A percentile compares a stretch with the other conserved stretches of the same genome.
Conservation (phyloP, 768 basidiomycete species). For the Hericium coralloides region DNA sequence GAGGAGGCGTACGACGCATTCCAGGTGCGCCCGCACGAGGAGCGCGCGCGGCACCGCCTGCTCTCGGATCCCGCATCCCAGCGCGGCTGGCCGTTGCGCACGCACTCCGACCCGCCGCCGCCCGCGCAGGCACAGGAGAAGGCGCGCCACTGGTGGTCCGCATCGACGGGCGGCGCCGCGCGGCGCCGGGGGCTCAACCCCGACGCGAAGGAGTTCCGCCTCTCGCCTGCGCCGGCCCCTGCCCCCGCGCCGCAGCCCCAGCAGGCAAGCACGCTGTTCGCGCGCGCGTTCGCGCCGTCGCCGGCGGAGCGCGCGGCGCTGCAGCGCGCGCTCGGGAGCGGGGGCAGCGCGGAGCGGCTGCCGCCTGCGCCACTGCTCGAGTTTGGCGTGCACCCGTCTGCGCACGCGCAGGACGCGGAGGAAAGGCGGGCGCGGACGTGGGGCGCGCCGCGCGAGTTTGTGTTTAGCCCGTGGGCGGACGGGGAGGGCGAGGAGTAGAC, state of each 20-base stretch:
- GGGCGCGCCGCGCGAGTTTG: conserved; percentile 48
- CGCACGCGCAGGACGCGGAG: conserved; percentile 5
- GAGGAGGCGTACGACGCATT: conserved; percentile 38
- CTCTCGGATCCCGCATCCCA: conserved; percentile 18
- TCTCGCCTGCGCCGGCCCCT: conserved; percentile 25
- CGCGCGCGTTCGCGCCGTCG: conserved; percentile 84
- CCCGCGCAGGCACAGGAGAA: conserved; percentile 4
- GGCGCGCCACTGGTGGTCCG: conserved; percentile 1
- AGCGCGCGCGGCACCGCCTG: conserved; percentile 17
- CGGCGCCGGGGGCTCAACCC: conserved; percentile 65
- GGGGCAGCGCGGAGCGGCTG: conserved; percentile 68
- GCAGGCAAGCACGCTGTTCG: conserved; percentile 1
- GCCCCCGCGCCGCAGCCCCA: conserved; percentile 8
- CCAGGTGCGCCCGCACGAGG: conserved; percentile 30
- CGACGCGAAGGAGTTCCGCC: conserved; percentile 76
- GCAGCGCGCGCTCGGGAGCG: conserved; percentile 67
- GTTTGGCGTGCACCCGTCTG: conserved; percentile 27
- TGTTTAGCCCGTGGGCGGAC: conserved; percentile 80
- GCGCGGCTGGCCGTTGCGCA: conserved; percentile 11
- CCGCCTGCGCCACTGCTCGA: conserved; percentile 64
- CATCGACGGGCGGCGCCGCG: conserved; percentile 31
- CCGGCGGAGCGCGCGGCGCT: conserved; percentile 82
- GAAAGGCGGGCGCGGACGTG: conserved; percentile 53
- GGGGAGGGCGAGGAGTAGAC: conserved; percentile 33
- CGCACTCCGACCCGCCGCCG: conserved; percentile 15